Base-by-base conservation (phyloP, 2,329 filamentous ascomycete genomes). In the Zymoseptoria tritici region DNA sequence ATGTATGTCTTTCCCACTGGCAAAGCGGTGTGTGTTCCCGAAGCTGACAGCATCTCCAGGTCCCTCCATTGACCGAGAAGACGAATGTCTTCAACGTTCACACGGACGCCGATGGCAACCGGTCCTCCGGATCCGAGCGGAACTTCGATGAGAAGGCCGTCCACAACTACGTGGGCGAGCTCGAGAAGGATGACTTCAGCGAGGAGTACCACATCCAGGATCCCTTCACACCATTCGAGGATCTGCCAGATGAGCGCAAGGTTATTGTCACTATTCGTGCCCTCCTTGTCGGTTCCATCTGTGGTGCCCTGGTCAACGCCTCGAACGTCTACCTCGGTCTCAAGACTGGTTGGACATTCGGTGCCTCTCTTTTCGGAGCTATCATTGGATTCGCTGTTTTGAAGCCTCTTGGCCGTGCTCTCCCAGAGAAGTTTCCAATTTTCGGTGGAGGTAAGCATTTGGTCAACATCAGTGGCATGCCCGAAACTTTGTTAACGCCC, bases 251-350 rank as follows among this genome's bases (percentile, higher is more conserved):
- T 2, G 77, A 79, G 56, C 77, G 81, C 63, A 68, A 74, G 11
- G 73, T 77, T 62, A 81, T 84, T 55, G 66, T 86, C 52, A 85
- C 83, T 7, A 67, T 81, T 36, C 79, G 83, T 52, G 82, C 83
- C 16, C 72, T 86, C 22, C 59, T 84, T 49, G 73, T 83, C 36
- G 83, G 84, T 52, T 78, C 81, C 57, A 67, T 81, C 50, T 79
- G 84, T 29, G 84, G 84, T 53, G 82, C 80, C 16, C 76, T 86
- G 8, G 82, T 85, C 64, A 85, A 84, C 66, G 82, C 83, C 9
- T 85, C 82, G 60, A 86, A 86, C 68, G 76, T 86, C 50, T 86
- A 86, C 65, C 78, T 86, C 24, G 83, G 83, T 77, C 73, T 76
- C 26, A 78, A 78, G 71, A 75, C 76, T 6, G 76, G 76, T 29